Evolutionary conservation across 768 basidiomycete genomes (phyloP), one percentile per base, ranked within the genome.

Genomic region (Mycena kentingensis): DNA sequence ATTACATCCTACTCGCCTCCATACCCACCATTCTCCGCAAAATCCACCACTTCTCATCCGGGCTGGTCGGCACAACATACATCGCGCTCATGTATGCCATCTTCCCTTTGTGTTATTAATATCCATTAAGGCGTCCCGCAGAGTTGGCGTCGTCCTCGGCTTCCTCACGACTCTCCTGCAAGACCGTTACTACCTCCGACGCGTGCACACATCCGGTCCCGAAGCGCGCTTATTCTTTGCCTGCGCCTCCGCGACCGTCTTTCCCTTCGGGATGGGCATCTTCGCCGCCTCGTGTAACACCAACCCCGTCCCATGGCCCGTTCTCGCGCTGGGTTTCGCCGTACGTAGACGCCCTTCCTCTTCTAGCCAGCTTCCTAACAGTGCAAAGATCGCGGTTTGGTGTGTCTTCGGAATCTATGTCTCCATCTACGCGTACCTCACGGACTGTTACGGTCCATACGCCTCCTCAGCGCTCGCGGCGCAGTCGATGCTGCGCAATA

Each of bases 401-500:
- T 77, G 73, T 1, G 61, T 72, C 7, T 84, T 77, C 61, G 74
- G 78, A 25, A 77, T 84, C 18, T 87, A 85, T 58, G 67, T 81
- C n/a, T 72, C 72, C 2, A 79, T 81, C 1, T 85, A 84, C 63
- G 72, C 79, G 12, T 85, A 84, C 58, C 69, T 87, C 13, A 81
- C 85, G 4, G 84, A 87, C 67, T 84, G 82, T 56, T 82, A 82
- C 51, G 80, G 80, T 2, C 77, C 77, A 4, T 87, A 81, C 63
- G 85, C 87, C 5, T 86, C 84, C 0, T 85, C 83, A 0, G 86
- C 85, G 11, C 68, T 87, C 16, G 86, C 87, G 1, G 87, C 80
- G 2, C 85, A 87, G 79, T 70, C 8, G 28, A 37, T 34, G 13
- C 27, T 38, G 51, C 31, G 5, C 18, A 83, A 82, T 54, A 50